A percentile compares a stretch with the other conserved stretches of the same genome.
These are phyloP conservation scores for Mycena kentingensis DNA, from an alignment of 768 basidiomycete species.

Conservation along the genomic window DNA sequence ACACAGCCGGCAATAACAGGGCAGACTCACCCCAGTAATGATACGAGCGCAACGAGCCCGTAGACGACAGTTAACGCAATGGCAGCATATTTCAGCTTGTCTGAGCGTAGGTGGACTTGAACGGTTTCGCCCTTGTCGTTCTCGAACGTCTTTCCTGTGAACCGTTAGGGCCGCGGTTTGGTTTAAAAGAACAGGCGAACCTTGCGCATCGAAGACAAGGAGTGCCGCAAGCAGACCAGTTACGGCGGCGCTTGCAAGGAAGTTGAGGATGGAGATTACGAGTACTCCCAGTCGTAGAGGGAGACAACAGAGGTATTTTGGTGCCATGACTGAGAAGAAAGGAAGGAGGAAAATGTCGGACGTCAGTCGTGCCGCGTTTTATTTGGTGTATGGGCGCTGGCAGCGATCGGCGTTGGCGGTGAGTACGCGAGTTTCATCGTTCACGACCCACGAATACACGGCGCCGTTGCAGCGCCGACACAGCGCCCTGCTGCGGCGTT, in stretches of 20 bases:
- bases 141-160: background rate
- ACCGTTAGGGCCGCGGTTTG: background rate
- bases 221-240: constrained; percentile 36
- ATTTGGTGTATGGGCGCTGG: background rate
- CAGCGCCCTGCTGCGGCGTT: too few relatives aligned
- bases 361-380: background rate
- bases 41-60: constrained; percentile 35
- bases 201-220: constrained; percentile 30
- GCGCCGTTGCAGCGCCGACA: too few relatives aligned
- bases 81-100: constrained; percentile 30
- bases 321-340: constrained; percentile 29
- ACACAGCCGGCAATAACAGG: background rate
- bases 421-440: too few relatives aligned
- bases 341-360: constrained; percentile 2
- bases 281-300: constrained; percentile 46
- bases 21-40: constrained; percentile 36
- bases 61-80: constrained; percentile 37
- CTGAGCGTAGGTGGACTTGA: constrained; percentile 11
- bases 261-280: constrained; percentile 43
- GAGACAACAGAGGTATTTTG: constrained; percentile 46
- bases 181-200: constrained; percentile 5
- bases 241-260: constrained; percentile 34
- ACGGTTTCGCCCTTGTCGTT: background rate
- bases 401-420: background rate
- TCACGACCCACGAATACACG: too few relatives aligned